phyloP scores from a whole-genome alignment of 495 filamentous ascomycete species.

The Hypoxylon intermedium region DNA sequence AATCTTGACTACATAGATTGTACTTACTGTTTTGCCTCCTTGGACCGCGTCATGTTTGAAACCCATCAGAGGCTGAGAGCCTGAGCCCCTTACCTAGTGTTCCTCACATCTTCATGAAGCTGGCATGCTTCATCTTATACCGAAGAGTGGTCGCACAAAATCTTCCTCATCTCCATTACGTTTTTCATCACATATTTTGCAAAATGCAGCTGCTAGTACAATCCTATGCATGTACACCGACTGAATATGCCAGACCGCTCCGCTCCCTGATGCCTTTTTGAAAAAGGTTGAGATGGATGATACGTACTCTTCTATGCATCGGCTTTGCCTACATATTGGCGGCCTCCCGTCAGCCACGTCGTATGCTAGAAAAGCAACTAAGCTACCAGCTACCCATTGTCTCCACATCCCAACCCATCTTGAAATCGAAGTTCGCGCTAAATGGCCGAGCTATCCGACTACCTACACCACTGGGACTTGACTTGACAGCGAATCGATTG shows the following conservation, averaged over 20 bases:
- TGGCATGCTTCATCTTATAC: not conserved
- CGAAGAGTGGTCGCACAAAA: slow-evolving; percentile 1
- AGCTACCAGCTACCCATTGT: not conserved
- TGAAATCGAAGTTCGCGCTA: slow-evolving; percentile 10
- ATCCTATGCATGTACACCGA: not conserved
- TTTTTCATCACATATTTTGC: slow-evolving; percentile 3
- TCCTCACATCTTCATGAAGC: slow-evolving; percentile 12
- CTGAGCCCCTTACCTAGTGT: too few relatives aligned
- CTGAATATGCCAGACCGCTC: slow-evolving; percentile 14
- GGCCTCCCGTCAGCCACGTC: slow-evolving; percentile 36
- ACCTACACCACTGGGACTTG: too few relatives aligned
- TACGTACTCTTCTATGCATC: slow-evolving; percentile 3
- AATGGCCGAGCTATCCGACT: slow-evolving; percentile 32
- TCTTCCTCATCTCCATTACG: slow-evolving; percentile 3
- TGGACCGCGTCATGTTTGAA: slow-evolving; percentile 34
- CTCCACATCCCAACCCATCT: slow-evolving; percentile 3
- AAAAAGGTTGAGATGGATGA: slow-evolving; percentile 14
- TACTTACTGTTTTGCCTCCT: slow-evolving; percentile 26
- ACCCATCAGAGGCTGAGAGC: slow-evolving; percentile 2
- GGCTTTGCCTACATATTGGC: slow-evolving; percentile 18
- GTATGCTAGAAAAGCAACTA: slow-evolving; percentile 9
- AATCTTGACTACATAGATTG: too few relatives aligned
- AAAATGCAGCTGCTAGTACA: not conserved
- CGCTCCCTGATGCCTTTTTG: slow-evolving; percentile 7
- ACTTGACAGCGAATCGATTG: too few relatives aligned